Percentiles rank a stretch among this genome's conserved stretches.
Conservation (phyloP, 495 filamentous ascomycete genomes). For the Cudoniella acicularis region DNA sequence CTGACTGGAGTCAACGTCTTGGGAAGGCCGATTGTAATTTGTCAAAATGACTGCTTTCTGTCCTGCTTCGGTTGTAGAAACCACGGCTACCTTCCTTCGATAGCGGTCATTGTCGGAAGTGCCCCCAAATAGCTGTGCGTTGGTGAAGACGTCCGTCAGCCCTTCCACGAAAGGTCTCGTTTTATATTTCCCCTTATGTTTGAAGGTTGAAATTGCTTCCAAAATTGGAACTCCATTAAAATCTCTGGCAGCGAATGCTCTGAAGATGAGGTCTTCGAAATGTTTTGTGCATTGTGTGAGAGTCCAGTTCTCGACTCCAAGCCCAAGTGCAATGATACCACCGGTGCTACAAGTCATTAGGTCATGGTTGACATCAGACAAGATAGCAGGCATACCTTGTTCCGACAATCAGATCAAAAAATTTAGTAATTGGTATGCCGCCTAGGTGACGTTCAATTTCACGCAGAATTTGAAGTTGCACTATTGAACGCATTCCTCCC, state of each 20-base stretch:
- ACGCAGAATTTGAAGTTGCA: slow-evolving; percentile 42
- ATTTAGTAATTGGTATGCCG: slow-evolving; percentile 35
- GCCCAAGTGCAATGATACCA: slow-evolving; percentile 52
- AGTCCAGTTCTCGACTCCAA: slow-evolving; percentile 46
- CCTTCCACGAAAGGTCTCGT: slow-evolving; percentile 35
- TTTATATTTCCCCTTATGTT: slow-evolving; percentile 40
- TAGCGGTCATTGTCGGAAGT: slow-evolving; percentile 21
- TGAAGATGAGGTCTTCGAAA: slow-evolving; percentile 37
- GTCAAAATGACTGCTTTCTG: slow-evolving; percentile 26
- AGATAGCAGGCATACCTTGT: slow-evolving; percentile 39
- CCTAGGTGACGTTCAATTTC: slow-evolving; percentile 39
- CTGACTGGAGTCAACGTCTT: too few relatives aligned
- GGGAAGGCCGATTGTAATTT: neutral
- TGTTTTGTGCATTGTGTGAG: slow-evolving; percentile 38
- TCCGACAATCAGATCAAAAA: slow-evolving; percentile 51
- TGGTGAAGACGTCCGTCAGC: slow-evolving; percentile 29
- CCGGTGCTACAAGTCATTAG: slow-evolving; percentile 40
- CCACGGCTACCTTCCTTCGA: slow-evolving; percentile 44
- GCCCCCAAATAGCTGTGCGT: slow-evolving; percentile 39
- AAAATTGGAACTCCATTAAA: slow-evolving; percentile 33
- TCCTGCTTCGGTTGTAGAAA: slow-evolving; percentile 36
- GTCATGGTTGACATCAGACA: neutral
- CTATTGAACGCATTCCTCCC: slow-evolving; percentile 47
- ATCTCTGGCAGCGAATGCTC: slow-evolving; percentile 41
- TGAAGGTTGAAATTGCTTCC: slow-evolving; percentile 30